Conservation (phyloP, 225 moss, liverwort and hornwort species). For the Takakia lepidozioides region DNA sequence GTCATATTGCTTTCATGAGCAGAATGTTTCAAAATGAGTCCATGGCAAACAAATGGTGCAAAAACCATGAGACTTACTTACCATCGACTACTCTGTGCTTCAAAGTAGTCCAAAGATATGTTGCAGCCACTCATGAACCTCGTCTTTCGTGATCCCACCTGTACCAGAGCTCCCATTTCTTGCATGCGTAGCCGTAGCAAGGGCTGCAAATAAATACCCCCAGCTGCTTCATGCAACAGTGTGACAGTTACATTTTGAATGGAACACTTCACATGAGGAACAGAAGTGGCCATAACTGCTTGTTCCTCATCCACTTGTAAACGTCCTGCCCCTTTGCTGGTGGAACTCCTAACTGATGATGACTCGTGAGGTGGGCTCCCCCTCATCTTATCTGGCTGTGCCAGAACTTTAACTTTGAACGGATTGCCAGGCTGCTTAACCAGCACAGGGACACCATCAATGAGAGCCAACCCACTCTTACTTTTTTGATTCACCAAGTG, state of each 20-base stretch:
- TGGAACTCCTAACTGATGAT: no score
- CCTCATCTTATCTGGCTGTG: slow-evolving; percentile 27
- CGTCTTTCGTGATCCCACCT: slow-evolving; percentile 74
- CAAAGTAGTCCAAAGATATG: slow-evolving; percentile 80
- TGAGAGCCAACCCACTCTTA: slow-evolving; percentile 68
- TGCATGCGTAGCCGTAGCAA: slow-evolving; percentile 62
- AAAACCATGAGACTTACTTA: no score
- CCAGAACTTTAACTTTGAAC: slow-evolving; percentile 80
- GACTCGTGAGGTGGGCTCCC: not conserved
- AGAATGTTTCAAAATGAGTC: no score
- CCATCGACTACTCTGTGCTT: slow-evolving; percentile 84
- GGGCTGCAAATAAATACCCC: slow-evolving; percentile 82
- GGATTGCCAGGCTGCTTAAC: slow-evolving; percentile 88
- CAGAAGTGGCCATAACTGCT: slow-evolving; percentile 54
- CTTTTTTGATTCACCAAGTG: slow-evolving; percentile 90
- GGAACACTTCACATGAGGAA: slow-evolving; percentile 65
- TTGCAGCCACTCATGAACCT: slow-evolving; percentile 73
- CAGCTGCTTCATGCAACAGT: slow-evolving; percentile 84
- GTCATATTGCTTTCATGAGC: no score
- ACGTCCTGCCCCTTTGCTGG: no score
- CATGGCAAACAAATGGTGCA: no score
- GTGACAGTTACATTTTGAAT: slow-evolving; percentile 72
- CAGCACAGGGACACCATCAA: slow-evolving; percentile 72
- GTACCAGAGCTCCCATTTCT: slow-evolving; percentile 68
- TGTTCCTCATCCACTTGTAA: slow-evolving; percentile 25